Percentiles rank a stretch among this genome's conserved stretches.
Conservation (phyloP, 208 protist genomes). For the Vickermania ingenoplastis region DNA sequence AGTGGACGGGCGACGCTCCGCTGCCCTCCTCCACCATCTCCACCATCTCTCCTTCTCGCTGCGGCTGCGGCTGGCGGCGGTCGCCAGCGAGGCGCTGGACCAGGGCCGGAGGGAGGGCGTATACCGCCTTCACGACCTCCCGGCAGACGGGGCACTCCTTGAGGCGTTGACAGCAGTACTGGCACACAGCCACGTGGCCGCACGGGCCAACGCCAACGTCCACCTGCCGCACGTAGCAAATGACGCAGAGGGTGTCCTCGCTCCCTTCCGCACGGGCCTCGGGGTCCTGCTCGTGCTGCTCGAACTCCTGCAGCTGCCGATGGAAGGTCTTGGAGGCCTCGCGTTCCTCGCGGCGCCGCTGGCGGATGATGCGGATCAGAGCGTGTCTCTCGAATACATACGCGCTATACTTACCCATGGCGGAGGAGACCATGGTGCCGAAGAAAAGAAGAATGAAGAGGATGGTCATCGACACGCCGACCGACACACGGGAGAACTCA, state of each 20-base stretch:
- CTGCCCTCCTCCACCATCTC: too few species aligned
- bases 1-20: too few species aligned
- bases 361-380: slow-evolving; percentile 15
- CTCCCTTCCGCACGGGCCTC: background rate
- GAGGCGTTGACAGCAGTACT: slow-evolving; percentile 27
- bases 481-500: slow-evolving; percentile 20
- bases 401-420: slow-evolving; percentile 22
- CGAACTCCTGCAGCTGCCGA: background rate
- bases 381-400: slow-evolving; percentile 24
- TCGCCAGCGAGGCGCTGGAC: slow-evolving; percentile 16
- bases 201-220: slow-evolving; percentile 33
- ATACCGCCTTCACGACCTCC: slow-evolving; percentile 18
- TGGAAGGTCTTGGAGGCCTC: background rate
- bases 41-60: too few species aligned
- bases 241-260: slow-evolving; percentile 25
- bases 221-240: slow-evolving; percentile 33
- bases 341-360: slow-evolving; percentile 2
- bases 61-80: too few species aligned
- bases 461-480: slow-evolving; percentile 21
- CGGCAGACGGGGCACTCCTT: slow-evolving; percentile 35
- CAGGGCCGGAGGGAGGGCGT: slow-evolving; percentile 26
- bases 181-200: slow-evolving; percentile 35
- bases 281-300: slow-evolving; percentile 13
- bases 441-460: slow-evolving; percentile 26
- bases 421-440: slow-evolving; percentile 23